These are phyloP conservation scores for Citrullus amarus DNA, from an alignment of 306 rosid genomes.

Conservation along the genomic window DNA sequence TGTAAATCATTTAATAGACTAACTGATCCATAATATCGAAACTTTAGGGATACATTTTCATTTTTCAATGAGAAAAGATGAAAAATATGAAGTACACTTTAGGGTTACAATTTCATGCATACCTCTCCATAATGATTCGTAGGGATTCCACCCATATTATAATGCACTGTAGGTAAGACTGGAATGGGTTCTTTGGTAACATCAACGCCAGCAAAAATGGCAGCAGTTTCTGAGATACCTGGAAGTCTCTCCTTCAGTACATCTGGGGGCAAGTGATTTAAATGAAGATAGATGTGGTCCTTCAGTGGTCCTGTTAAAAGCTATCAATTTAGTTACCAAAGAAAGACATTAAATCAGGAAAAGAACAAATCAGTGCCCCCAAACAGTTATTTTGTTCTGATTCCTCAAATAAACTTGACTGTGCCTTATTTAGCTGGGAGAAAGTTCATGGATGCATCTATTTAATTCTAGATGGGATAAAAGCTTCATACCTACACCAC, in stretches of 20 bases:
- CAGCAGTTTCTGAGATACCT: constrained; percentile 99
- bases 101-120: constrained; percentile 9
- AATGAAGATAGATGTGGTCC: constrained; percentile 97
- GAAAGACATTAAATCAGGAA: not conserved
- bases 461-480: not conserved
- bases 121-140: constrained; percentile 94
- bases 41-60: constrained; percentile 4
- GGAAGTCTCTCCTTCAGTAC: constrained; percentile 98
- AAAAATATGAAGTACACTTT: not conserved
- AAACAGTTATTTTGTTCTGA: not conserved
- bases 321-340: constrained; percentile 5
- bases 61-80: not conserved
- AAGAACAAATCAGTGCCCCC: not conserved
- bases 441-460: not conserved
- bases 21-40: not conserved
- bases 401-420: not conserved
- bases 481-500: constrained; percentile 74
- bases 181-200: constrained; percentile 98
- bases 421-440: not conserved
- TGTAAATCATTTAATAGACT: not conserved
- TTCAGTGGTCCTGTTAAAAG: constrained; percentile 72
- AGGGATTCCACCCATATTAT: constrained; percentile 97
- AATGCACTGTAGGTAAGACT: constrained; percentile 94
- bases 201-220: constrained; percentile 98
- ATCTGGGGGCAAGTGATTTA: constrained; percentile 98